Evolutionary conservation across 345 rosid genomes (phyloP).

Genomic region (Populus deltoides): DNA sequence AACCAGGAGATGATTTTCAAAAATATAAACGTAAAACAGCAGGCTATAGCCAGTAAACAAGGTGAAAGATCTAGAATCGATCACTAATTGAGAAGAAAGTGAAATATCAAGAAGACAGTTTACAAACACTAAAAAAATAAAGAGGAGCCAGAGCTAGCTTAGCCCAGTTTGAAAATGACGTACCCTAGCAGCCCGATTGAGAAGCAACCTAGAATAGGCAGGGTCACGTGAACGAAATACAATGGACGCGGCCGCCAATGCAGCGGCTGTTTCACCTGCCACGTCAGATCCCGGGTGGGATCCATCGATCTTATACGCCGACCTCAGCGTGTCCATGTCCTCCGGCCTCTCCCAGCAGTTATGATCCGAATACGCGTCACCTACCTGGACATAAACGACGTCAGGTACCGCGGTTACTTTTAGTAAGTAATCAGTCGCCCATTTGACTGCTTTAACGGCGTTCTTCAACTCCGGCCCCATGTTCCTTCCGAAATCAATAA

Average conservation of each 20-base stretch:
- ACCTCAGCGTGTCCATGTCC: slow-evolving; percentile 34
- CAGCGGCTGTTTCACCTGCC: slow-evolving; percentile 38
- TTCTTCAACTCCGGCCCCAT: slow-evolving; percentile 33
- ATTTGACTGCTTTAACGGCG: slow-evolving; percentile 30
- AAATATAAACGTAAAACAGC: not conserved
- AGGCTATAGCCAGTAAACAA: not conserved
- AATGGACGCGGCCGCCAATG: slow-evolving; percentile 35
- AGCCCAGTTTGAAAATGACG: slow-evolving; percentile 17
- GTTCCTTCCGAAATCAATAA: slow-evolving; percentile 31
- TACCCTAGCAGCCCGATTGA: slow-evolving; percentile 36
- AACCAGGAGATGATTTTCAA: not conserved
- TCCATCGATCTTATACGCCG: slow-evolving; percentile 26
- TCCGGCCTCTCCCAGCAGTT: slow-evolving; percentile 40
- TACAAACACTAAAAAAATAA: not conserved
- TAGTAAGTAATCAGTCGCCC: slow-evolving; percentile 31
- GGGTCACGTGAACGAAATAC: slow-evolving; percentile 34
- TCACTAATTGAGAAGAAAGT: not conserved
- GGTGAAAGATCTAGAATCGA: not conserved
- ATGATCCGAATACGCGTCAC: slow-evolving; percentile 34
- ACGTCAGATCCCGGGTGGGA: slow-evolving; percentile 36
- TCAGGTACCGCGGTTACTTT: slow-evolving; percentile 29
- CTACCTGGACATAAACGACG: slow-evolving; percentile 32
- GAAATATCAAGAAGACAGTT: not conserved
- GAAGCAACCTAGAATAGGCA: slow-evolving; percentile 30
- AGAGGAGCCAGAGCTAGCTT: not conserved